A percentile compares a stretch with the other conserved stretches of the same genome.
These are phyloP conservation scores for Sphagnurus paluster DNA, from an alignment of 1,284 basidiomycete genomes.

Conservation along the genomic window DNA sequence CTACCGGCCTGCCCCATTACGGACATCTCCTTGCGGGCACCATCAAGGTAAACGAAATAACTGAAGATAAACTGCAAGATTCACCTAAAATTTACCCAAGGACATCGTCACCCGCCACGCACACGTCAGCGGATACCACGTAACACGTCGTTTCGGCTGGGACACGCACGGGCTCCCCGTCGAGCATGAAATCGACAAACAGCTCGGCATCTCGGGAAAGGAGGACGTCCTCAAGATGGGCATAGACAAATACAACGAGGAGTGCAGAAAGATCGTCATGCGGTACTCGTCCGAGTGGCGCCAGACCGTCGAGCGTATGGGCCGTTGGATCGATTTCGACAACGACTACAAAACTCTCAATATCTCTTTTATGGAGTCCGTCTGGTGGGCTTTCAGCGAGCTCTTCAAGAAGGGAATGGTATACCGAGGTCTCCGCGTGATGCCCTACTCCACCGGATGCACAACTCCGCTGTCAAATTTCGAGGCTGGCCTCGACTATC, in stretches of 20 bases:
- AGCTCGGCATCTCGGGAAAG: constrained; percentile 88
- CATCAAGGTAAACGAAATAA: constrained; percentile 74
- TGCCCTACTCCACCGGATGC: constrained; percentile 98
- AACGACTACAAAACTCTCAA: constrained; percentile 99
- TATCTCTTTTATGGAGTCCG: constrained; percentile 93
- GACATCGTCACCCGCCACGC: constrained; percentile 97
- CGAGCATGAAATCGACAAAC: constrained; percentile 99
- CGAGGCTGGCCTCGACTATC: constrained; percentile 93
- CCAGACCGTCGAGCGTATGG: constrained; percentile 94
- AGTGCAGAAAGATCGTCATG: constrained; percentile 98
- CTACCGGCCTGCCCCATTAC: constrained; percentile 96
- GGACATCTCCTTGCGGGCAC: constrained; percentile 91
- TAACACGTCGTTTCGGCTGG: constrained; percentile 97
- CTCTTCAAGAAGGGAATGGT: constrained; percentile 93
- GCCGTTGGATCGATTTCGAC: constrained; percentile 99
- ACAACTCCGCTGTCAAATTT: constrained; percentile 98
- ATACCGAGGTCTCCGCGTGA: constrained; percentile 92
- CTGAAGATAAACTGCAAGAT: background rate
- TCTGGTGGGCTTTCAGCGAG: constrained; percentile 99
- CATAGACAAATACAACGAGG: constrained; percentile 96
- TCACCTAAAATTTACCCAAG: constrained; percentile 37
- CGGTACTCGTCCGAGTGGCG: constrained; percentile 95
- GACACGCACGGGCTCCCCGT: constrained; percentile 99
- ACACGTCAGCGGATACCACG: constrained; percentile 91
- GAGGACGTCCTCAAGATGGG: constrained; percentile 96